Evolutionary conservation across 2,329 filamentous ascomycete genomes (phyloP).

Genomic region (Microsporum audouinii): DNA sequence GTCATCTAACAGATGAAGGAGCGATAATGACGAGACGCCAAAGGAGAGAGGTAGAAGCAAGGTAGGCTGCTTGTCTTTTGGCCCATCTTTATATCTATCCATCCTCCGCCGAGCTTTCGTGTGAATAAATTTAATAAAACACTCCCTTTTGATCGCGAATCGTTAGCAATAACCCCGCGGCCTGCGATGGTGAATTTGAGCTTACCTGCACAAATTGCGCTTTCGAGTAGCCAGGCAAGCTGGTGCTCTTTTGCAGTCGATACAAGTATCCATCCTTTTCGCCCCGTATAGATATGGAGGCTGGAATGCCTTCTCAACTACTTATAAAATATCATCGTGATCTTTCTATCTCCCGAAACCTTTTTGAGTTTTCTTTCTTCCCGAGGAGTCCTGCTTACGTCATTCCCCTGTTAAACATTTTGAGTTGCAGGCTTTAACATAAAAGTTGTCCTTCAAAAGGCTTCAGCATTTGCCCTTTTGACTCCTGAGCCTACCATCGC

Average conservation of each 20-base stretch:
- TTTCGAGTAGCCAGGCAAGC: constrained; percentile 8
- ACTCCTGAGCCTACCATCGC: not conserved
- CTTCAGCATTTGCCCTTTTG: not conserved
- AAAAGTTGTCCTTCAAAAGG: not conserved
- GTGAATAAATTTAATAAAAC: constrained; percentile 66
- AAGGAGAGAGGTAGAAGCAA: constrained; percentile 73
- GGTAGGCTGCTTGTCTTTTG: constrained; percentile 36
- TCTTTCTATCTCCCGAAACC: not conserved
- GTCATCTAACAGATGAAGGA: constrained; percentile 63
- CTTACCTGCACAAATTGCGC: constrained; percentile 14
- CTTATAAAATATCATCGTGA: not conserved
- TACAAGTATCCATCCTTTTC: constrained; percentile 18
- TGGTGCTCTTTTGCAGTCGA: constrained; percentile 15
- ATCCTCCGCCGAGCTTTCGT: constrained; percentile 72
- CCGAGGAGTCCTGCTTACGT: constrained; percentile 4
- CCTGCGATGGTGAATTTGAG: not conserved
- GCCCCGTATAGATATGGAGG: not conserved
- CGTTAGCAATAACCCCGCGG: not conserved
- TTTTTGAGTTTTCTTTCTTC: not conserved
- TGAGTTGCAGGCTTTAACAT: not conserved
- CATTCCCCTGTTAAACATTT: not conserved
- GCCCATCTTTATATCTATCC: constrained; percentile 44
- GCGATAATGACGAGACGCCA: constrained; percentile 64
- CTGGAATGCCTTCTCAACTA: not conserved
- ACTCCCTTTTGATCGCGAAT: constrained; percentile 41